Evolutionary conservation across 441 rosid genomes (phyloP).

Genomic region (Pelargonium citronellum): DNA sequence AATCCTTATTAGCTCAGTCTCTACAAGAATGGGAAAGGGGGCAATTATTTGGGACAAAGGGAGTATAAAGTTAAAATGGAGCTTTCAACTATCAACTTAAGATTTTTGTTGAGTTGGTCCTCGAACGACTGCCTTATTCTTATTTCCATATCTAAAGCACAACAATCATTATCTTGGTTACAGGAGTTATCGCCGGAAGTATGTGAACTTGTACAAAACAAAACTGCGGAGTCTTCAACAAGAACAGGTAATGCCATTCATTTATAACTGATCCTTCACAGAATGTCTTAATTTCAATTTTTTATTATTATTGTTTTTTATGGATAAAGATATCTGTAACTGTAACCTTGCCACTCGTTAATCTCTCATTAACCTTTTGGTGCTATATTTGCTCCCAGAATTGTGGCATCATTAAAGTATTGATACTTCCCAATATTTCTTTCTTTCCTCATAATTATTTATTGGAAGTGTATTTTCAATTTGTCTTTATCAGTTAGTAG

Average conservation of each 20-base stretch:
- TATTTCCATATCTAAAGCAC: constrained; percentile 18
- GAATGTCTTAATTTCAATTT: neutral
- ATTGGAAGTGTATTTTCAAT: constrained; percentile 9
- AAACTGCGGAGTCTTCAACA: constrained; percentile 66
- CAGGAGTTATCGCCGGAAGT: constrained; percentile 73
- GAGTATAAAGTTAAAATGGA: too few relatives aligned
- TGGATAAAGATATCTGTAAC: constrained; percentile 5
- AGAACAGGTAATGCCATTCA: constrained; percentile 52
- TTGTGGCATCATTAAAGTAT: neutral
- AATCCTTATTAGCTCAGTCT: too few relatives aligned
- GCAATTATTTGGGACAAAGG: too few relatives aligned
- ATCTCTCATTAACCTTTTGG: neutral
- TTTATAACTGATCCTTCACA: constrained; percentile 9
- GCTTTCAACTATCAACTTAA: too few relatives aligned
- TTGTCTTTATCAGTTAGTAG: constrained; percentile 49
- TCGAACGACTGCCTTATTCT: neutral
- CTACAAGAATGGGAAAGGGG: too few relatives aligned
- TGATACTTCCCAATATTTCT: neutral
- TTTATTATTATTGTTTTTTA: neutral
- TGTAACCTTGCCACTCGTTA: neutral
- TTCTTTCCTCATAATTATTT: neutral
- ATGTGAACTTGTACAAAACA: constrained; percentile 67
- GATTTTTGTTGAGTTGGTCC: neutral
- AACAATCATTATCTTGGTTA: constrained; percentile 15
- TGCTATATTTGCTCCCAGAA: neutral